These are phyloP conservation scores for Fusarium compactum DNA, from an alignment of 2,329 filamentous ascomycete genomes.

Conservation along the genomic window DNA sequence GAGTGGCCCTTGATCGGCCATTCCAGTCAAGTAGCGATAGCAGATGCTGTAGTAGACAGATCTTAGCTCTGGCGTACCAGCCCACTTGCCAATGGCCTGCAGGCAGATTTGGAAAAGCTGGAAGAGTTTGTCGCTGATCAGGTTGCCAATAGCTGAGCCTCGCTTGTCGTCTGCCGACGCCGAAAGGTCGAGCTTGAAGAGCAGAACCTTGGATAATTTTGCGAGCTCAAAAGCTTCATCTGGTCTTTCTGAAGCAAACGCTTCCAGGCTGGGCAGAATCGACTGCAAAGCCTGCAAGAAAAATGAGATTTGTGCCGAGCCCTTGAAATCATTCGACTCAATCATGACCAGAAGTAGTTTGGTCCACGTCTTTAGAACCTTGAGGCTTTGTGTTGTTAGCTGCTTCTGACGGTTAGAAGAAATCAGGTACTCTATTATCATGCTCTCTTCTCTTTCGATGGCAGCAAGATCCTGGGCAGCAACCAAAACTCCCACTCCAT, in stretches of 20 bases:
- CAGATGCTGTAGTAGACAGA: slow-evolving; percentile 92
- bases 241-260: slow-evolving; percentile 75
- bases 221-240: slow-evolving; percentile 81
- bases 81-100: slow-evolving; percentile 79
- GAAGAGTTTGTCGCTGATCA: slow-evolving; percentile 89
- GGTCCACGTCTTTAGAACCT: slow-evolving; percentile 84
- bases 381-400: slow-evolving; percentile 68
- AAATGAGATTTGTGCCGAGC: slow-evolving; percentile 78
- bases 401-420: slow-evolving; percentile 74
- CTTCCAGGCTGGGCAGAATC: slow-evolving; percentile 88
- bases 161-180: slow-evolving; percentile 55
- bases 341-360: slow-evolving; percentile 87
- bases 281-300: slow-evolving; percentile 88
- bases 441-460: slow-evolving; percentile 69
- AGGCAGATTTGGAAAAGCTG: slow-evolving; percentile 91
- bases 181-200: slow-evolving; percentile 76
- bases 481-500: slow-evolving; percentile 62
- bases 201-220: slow-evolving; percentile 77
- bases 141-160: slow-evolving; percentile 68
- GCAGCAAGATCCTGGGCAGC: slow-evolving; percentile 61
- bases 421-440: slow-evolving; percentile 70
- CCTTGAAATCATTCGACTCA: slow-evolving; percentile 82
- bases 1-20: slow-evolving; percentile 66
- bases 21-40: slow-evolving; percentile 83
- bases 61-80: slow-evolving; percentile 77